Evolutionary conservation across 108 stramenopile species (phyloP).

Genomic region (Conticribra guillardii): DNA sequence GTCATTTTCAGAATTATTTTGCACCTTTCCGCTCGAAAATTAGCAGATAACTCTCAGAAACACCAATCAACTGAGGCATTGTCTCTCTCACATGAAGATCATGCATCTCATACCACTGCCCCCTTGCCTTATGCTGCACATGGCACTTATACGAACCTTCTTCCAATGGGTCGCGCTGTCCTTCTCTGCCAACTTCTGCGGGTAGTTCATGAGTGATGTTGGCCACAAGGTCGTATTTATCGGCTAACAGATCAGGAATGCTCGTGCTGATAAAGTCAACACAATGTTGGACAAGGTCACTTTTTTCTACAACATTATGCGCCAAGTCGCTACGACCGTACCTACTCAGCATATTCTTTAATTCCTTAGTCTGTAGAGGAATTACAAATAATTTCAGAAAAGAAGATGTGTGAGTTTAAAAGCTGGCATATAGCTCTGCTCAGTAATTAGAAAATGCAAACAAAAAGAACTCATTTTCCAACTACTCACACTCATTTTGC

Average conservation of each 20-base stretch:
- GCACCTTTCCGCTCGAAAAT: conserved; percentile 84
- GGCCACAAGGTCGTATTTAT: conserved; percentile 97
- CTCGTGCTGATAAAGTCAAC: conserved; percentile 74
- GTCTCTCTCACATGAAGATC: conserved; percentile 95
- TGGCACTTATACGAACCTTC: conserved; percentile 92
- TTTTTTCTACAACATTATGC: conserved; percentile 62
- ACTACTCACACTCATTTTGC: conserved; percentile 70
- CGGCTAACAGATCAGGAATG: conserved; percentile 73
- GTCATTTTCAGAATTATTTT: background rate
- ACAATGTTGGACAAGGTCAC: conserved; percentile 72
- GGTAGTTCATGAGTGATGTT: conserved; percentile 93
- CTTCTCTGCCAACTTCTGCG: conserved; percentile 83
- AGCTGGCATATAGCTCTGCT: no score
- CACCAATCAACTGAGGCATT: conserved; percentile 95
- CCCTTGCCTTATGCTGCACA: conserved; percentile 83
- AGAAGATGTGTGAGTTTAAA: conserved; percentile 4
- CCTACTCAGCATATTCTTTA: conserved; percentile 69
- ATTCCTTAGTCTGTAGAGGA: conserved; percentile 57
- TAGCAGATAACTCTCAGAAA: conserved; percentile 93
- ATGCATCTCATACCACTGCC: conserved; percentile 98
- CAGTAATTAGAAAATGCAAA: no score
- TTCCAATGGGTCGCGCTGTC: conserved; percentile 78
- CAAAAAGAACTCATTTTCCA: no score
- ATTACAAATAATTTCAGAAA: background rate
- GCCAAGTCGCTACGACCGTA: conserved; percentile 67